Base-by-base conservation (phyloP, 73 alveolate genomes). In the Symbiodinium natans region DNA sequence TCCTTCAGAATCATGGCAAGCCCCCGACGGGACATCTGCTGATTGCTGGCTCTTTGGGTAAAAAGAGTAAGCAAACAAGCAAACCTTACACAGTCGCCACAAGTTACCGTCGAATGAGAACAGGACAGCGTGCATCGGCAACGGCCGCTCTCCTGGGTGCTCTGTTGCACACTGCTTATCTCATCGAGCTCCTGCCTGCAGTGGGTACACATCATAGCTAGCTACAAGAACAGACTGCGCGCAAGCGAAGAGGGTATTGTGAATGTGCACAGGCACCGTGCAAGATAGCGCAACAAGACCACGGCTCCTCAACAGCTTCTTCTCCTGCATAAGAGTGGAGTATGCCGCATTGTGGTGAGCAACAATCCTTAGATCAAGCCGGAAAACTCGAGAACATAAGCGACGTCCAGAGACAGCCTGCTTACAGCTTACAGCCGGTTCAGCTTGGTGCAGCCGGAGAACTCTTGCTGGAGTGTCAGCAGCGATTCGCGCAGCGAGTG, bases 281-380 rank as follows among this genome's bases (percentile, higher is more conserved):
- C 25, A n/a, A 17, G 82, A 13, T n/a, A 2, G 38, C 27, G 34
- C 40, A 23, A 71, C 83, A 29, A 25, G 27, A 63, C 36, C 80
- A 23, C 71, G 19, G 38, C 34, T 41, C 97, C 97, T 90, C 82
- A 90, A 27, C 21, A 56, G 21, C 23, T 90, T 80, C 54, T 85
- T 39, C 89, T 90, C 97, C 27, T 82, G 74, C 33, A 73, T 29
- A 43, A 90, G 54, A 17, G 31, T 71, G 11, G 89, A 42, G 25
- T 71, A 73, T 27, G 97, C 83, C 13, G 97, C 97, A n/a, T 90
- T 42, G 52, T 90, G 97, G 52, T 68, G 82, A 4, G 17, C 39
- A 29, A 73, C 46, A 41, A 90, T 73, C 97, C 97, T 90, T 15
- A 41, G 43, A 41, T 9, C 59, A 6, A 46, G 59, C 59, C 6